phyloP scores from a whole-genome alignment of 805 yeast species.

The Kazachstania bromeliacearum region DNA sequence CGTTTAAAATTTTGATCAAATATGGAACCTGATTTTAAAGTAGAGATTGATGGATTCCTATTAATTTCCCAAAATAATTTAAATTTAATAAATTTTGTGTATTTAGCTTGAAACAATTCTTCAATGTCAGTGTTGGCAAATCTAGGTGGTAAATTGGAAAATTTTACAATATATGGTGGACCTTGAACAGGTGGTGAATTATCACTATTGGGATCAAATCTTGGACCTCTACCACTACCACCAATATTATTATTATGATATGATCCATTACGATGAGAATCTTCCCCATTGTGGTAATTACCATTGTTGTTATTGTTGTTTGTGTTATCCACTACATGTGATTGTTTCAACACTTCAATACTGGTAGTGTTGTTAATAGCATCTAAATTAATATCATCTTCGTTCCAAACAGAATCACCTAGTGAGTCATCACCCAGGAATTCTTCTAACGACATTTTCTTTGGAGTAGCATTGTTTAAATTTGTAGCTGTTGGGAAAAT shows the following conservation, averaged over 20 bases:
- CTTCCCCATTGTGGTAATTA: not conserved
- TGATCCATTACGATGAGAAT: not conserved
- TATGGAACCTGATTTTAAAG: constrained; percentile 41
- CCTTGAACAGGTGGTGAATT: constrained; percentile 9
- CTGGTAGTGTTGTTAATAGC: constrained; percentile 27
- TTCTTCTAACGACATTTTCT: constrained; percentile 39
- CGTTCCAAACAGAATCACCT: constrained; percentile 30
- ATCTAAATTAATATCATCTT: constrained; percentile 28
- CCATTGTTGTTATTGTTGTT: not conserved
- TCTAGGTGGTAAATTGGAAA: constrained; percentile 49
- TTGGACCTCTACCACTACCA: not conserved
- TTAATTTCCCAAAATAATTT: constrained; percentile 54
- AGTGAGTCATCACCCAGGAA: constrained; percentile 36
- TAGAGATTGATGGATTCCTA: constrained; percentile 57
- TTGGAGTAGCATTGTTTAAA: constrained; percentile 21
- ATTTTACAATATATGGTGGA: constrained; percentile 60
- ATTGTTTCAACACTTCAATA: constrained; percentile 21
- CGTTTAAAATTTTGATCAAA: constrained; percentile 53
- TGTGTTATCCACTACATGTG: constrained; percentile 1
- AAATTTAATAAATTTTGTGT: constrained; percentile 46
- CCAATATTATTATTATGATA: not conserved
- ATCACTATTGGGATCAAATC: constrained; percentile 1
- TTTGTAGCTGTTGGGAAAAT: not conserved
- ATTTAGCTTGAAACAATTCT: constrained; percentile 56
- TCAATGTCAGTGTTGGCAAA: constrained; percentile 41